Evolutionary conservation across 768 basidiomycete species (phyloP).

Genomic region (Suillus alpinus): DNA sequence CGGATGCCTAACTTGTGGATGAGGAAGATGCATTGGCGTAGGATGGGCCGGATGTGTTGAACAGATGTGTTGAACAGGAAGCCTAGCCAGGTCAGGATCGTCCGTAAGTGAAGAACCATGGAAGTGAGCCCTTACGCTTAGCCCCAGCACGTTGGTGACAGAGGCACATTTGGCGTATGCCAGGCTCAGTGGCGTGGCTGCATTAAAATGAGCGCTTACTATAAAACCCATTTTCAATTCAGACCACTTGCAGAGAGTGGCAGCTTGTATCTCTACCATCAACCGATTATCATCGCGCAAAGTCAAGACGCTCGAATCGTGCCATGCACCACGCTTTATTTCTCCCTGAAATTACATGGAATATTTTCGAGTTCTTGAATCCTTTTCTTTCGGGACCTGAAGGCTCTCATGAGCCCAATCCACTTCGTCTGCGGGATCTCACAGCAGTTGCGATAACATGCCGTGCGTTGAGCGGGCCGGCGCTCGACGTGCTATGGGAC

Average conservation of each 20-base stretch:
- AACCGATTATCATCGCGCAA: background rate
- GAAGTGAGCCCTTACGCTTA: background rate
- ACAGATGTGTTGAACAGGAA: background rate
- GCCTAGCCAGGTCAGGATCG: background rate
- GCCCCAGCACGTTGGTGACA: background rate
- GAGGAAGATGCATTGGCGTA: background rate
- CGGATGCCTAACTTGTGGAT: background rate
- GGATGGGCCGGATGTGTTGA: background rate
- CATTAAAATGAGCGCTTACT: background rate
- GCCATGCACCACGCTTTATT: background rate
- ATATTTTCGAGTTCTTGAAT: background rate
- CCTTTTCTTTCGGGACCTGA: background rate
- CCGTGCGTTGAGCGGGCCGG: constrained; percentile 2
- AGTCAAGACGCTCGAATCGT: background rate
- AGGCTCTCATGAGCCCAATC: background rate
- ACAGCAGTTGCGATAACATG: constrained; percentile 4
- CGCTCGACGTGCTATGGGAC: constrained; percentile 5
- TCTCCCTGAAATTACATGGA: background rate
- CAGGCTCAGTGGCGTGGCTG: background rate
- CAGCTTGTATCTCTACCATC: background rate
- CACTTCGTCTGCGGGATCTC: background rate
- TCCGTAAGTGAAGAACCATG: background rate
- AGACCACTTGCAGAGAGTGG: too few species aligned
- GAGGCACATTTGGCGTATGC: background rate
- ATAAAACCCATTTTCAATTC: background rate